A percentile compares a stretch with the other conserved stretches of the same genome.
These are phyloP conservation scores for Elongisporangium senticosum DNA, from an alignment of 352 stramenopile genomes.

Conservation along the genomic window DNA sequence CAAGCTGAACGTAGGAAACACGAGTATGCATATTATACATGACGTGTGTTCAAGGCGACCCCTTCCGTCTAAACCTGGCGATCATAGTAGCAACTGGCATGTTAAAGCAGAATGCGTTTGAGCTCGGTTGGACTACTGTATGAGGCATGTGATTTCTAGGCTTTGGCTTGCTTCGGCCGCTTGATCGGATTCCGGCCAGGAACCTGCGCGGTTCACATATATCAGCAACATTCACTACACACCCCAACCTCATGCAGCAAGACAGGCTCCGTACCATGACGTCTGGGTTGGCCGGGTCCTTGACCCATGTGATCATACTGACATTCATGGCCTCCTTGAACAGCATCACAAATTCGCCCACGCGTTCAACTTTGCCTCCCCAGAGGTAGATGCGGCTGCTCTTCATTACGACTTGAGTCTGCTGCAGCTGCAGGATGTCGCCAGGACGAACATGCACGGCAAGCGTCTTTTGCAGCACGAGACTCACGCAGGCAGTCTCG, in stretches of 20 bases:
- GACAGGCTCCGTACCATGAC: constrained; percentile 29
- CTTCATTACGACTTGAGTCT: constrained; percentile 76
- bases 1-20: neutral
- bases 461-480: constrained; percentile 69
- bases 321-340: constrained; percentile 84
- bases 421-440: constrained; percentile 65
- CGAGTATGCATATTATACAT: neutral
- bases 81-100: neutral
- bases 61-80: neutral
- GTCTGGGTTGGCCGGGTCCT: constrained; percentile 70
- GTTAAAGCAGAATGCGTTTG: neutral
- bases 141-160: neutral
- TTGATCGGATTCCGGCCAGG: constrained; percentile 53
- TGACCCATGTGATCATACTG: constrained; percentile 79
- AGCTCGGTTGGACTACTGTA: neutral
- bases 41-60: neutral
- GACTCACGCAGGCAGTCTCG: constrained; percentile 72
- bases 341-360: constrained; percentile 80
- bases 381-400: constrained; percentile 72
- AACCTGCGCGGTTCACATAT: constrained; percentile 21
- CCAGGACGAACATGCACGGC: constrained; percentile 65
- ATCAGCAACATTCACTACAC: constrained; percentile 1
- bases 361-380: constrained; percentile 76
- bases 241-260: constrained; percentile 3
- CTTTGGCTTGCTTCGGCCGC: constrained; percentile 35